phyloP scores from a whole-genome alignment of 306 rosid genomes.

The Mimosa bimucronata region DNA sequence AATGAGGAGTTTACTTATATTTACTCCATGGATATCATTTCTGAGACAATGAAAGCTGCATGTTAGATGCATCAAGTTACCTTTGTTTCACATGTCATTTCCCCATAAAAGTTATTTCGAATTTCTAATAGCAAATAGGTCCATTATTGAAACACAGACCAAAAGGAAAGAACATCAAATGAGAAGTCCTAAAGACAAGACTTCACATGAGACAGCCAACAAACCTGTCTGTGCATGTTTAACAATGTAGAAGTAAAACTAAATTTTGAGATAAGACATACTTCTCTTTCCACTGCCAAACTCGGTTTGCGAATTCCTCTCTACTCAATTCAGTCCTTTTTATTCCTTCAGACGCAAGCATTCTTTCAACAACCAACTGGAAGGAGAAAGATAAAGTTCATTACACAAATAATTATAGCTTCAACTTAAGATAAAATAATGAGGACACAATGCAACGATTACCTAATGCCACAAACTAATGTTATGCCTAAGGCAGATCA shows the following conservation, averaged over 20 bases:
- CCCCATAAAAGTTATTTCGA: slow-evolving; percentile 1
- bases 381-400: slow-evolving; percentile 42
- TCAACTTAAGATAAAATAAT: slow-evolving; percentile 21
- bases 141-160: neutral
- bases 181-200: neutral
- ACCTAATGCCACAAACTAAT: slow-evolving; percentile 23
- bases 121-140: slow-evolving; percentile 11
- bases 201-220: neutral
- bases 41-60: neutral
- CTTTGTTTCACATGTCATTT: neutral
- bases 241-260: slow-evolving; percentile 32
- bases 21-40: neutral
- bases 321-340: slow-evolving; percentile 81
- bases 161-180: neutral
- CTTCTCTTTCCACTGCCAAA: slow-evolving; percentile 99
- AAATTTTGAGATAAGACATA: slow-evolving; percentile 45
- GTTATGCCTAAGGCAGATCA: slow-evolving; percentile 8
- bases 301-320: slow-evolving; percentile 78
- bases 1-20: neutral
- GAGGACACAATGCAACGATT: slow-evolving; percentile 16
- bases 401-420: slow-evolving; percentile 28
- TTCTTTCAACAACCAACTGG: slow-evolving; percentile 96
- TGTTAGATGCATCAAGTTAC: neutral
- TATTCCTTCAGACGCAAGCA: slow-evolving; percentile 90
- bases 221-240: slow-evolving; percentile 12